Evolutionary conservation across 2,329 filamentous ascomycete genomes (phyloP).

Genomic region (Pseudopyricularia cyperi): DNA sequence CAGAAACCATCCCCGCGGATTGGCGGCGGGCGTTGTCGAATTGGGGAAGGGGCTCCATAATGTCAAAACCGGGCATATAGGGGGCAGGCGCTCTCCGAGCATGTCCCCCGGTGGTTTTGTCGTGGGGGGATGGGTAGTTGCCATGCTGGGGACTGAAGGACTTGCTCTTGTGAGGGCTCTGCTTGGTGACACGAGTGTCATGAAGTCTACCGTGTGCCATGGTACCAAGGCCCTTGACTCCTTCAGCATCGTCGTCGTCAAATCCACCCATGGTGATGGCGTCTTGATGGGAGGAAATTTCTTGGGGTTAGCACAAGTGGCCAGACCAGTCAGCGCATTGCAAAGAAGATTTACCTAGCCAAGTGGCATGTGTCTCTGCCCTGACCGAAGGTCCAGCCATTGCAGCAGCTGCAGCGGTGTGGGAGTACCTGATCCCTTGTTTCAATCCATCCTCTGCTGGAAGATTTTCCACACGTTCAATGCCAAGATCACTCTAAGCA

Average conservation of each 20-base stretch:
- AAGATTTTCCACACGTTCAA: neutral
- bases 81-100: neutral
- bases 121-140: too few relatives aligned
- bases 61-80: neutral
- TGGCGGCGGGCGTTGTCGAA: neutral
- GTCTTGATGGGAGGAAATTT: neutral
- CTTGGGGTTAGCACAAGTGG: neutral
- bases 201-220: conserved; percentile 16
- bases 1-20: neutral
- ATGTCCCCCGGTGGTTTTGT: too few relatives aligned
- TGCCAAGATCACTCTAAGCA: conserved; percentile 1
- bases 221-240: conserved; percentile 3
- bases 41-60: neutral
- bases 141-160: too few relatives aligned
- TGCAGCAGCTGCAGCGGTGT: neutral
- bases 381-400: neutral
- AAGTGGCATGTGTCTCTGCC: neutral
- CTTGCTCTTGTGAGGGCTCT: too few relatives aligned
- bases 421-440: neutral
- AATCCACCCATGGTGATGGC: conserved; percentile 1
- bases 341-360: neutral
- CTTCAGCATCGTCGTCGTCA: conserved; percentile 4
- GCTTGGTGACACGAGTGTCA: conserved; percentile 17
- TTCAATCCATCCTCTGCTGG: conserved; percentile 2
- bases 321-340: neutral